Evolutionary conservation across 345 rosid genomes (phyloP), one percentile per base, ranked within the genome.

Genomic region (Jatropha curcas): DNA sequence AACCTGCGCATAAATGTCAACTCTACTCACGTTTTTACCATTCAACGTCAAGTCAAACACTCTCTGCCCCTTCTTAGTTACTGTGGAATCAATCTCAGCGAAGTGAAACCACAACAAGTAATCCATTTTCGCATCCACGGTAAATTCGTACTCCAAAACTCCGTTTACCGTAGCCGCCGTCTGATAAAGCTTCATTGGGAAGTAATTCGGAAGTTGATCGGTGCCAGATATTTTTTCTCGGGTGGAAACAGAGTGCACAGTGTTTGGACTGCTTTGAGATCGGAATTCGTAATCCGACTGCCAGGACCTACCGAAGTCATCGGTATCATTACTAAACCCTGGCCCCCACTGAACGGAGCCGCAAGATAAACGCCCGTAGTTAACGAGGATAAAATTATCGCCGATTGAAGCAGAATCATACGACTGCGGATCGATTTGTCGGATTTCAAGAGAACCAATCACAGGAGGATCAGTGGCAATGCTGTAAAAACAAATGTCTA

Each of bases 91-190:
- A 77, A 96, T 89, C 91, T 96, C 99, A 14, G 97, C 92, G 39
- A 96, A 96, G 71, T 96, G 99, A 28, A 96, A 85, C 96, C 94
- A 93, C n/a, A 96, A 20, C 85, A 96, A 74, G 81, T 96, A 96
- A 78, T 93, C 98, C 74, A 90, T 79, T 82, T 90, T 93, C 0
- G 99, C 98, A 57, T 96, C 97, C 76, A 96, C 99, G 14, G 71
- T 52, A 66, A 96, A 71, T 48, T 84, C 88, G 65, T 90, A 93
- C 70, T 83, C 88, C 79, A 93, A 59, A 41, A 52, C 76, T 14
- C 92, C 89, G 2, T 79, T 61, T 0, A 78, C 80, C 1, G 90
- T 88, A 14, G 83, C 88, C 34, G 97, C 97, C 71, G 90, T 77
- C 74, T 96, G 98, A 76, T 87, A 96, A 70, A 96, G 85, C 82